These are phyloP conservation scores for Amaranthus hypochondriacus DNA, from an alignment of 148 eudicot species.

Conservation along the genomic window DNA sequence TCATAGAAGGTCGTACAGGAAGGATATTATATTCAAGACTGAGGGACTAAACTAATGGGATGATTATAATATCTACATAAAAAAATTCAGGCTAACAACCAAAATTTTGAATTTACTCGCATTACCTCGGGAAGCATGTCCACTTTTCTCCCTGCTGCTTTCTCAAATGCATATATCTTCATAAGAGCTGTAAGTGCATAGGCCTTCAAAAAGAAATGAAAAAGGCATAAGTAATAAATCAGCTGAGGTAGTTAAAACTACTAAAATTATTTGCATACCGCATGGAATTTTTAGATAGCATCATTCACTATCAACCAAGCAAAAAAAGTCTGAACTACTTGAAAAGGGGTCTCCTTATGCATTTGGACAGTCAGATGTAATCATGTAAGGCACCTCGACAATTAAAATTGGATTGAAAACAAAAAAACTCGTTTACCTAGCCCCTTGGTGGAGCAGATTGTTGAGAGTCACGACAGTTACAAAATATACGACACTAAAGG, in stretches of 20 bases:
- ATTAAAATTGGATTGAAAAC: too few species aligned
- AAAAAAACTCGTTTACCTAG: too few species aligned
- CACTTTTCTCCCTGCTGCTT: conserved; percentile 77
- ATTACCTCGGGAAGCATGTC: conserved; percentile 90
- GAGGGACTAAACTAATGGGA: neutral
- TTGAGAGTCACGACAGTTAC: too few species aligned
- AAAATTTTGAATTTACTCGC: neutral
- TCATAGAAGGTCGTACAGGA: neutral
- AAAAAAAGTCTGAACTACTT: neutral
- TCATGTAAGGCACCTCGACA: too few species aligned
- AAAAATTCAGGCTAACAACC: neutral
- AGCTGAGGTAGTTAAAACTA: neutral
- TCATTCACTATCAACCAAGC: neutral
- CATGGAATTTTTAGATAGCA: too few species aligned
- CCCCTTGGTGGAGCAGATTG: too few species aligned
- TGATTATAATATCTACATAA: neutral
- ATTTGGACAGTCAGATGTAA: too few species aligned
- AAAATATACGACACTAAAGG: too few species aligned
- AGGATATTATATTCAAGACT: neutral
- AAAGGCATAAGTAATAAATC: neutral
- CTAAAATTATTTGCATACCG: neutral
- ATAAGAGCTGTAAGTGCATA: conserved; percentile 86
- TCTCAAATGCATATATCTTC: conserved; percentile 89
- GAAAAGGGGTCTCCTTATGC: neutral
- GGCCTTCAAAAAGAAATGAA: conserved; percentile 43